Base-by-base conservation (phyloP, 805 yeast genomes). In the Starmerella powellii region DNA sequence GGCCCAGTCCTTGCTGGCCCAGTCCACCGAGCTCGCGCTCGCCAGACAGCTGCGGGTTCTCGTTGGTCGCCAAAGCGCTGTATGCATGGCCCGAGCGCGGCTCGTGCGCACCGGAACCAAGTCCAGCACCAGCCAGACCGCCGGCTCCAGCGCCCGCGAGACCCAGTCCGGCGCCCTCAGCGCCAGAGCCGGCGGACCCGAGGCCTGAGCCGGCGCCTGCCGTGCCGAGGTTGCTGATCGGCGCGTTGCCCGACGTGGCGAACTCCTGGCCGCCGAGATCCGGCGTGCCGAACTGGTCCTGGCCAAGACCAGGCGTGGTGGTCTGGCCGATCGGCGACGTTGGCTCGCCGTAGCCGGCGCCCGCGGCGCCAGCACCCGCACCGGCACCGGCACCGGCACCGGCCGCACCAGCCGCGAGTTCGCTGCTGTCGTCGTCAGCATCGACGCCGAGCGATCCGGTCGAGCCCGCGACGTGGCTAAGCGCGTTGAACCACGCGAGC, bases 401-500 rank as follows among this genome's bases (percentile, higher is more conserved):
- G 20, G 38, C 30, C 3, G 26, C 27, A 13, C 40, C 40, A 17
- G 26, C 15, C 4, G 32, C 33, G 17, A 21, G 6, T 5, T 19
- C 32, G 26, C 13, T 36, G n/a, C 33, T 35, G 16, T 24, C 51
- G 30, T 48, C 45, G 10, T 37, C 42, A 3, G 42, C 44, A 21
- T 34, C 50, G 8, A 38, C 33, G 17, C n/a, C 28, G 13, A 32
- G 44, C 3, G 31, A 30, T 8, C 32, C 34, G 11, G 47, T 17
- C 60, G 60, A 15, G 16, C 52, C 49, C 12, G 58, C 41, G 8
- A 53, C 55, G 27, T 38, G 34, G 19, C 37, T 29, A 18, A 63
- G 40, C 8, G 67, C 71, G 17, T 60, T 61, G 54, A 65, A 65
- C 78, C 78, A 72, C 6, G 63, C 62, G 34, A 48, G 48, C 48